Evolutionary conservation across 208 protist species (phyloP), one percentile per base, ranked within the genome.

Genomic region (Lotmaria passim): DNA sequence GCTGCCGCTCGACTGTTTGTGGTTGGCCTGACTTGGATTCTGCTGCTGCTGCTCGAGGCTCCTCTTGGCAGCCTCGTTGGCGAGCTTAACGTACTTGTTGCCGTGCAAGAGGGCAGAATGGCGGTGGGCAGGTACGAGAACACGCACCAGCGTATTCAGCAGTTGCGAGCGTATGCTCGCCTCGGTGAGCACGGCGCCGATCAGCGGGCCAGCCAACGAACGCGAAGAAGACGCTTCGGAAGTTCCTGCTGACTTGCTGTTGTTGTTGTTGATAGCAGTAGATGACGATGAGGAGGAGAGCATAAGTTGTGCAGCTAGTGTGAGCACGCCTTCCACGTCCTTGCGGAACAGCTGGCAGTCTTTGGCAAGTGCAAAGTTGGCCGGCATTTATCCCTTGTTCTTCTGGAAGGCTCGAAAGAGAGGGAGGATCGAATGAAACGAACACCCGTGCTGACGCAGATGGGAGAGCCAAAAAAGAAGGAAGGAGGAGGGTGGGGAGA

Each of bases 321-420:
- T 64, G 14, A 93, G 69, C n/a, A 94, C 57, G 24, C 85, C 82
- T 61, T 85, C 73, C 10, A 94, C 53, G 21, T 91, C 89, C 17
- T 68, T 38, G 7, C 78, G 75, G 30, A 70, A 57, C 30, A 94
- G 58, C 61, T 94, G 89, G 57, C 85, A 94, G 33, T 82, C 75
- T 33, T 61, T 59, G 4, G 85, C 81, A 19, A 83, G 51, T 0
- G 75, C 51, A 51, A 77, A 94, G 62, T 83, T 76, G 12, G 73
- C 82, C 3, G 83, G 46, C 89, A 93, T 93, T 51, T 5, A 3
- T 12, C 11, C 12, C 11, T 14, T 2, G 21, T 51, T 51, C 21
- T 7, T 51, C 2, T 21, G 3, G 2, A 28, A 46, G n/a, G 7
- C 14, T 21, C 41, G 11, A 46, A 3, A 46, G 41, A 46, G 41